Percentiles rank a stretch among this genome's conserved stretches.
phyloP scores from a whole-genome alignment of 2,329 filamentous ascomycete genomes.

The Tolypocladium endophyticum region DNA sequence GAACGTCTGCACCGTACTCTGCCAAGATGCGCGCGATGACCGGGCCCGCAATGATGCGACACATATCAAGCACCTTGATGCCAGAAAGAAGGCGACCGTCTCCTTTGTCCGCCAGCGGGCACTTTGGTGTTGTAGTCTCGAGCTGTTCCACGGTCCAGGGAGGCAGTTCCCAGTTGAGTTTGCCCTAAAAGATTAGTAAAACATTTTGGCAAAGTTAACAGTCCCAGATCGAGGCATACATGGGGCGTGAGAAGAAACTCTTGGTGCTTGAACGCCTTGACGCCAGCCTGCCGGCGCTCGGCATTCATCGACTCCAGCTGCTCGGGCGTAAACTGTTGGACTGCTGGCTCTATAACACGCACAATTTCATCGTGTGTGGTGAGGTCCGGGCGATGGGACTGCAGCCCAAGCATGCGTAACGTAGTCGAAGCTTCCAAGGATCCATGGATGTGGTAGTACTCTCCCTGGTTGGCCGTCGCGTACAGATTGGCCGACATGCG shows the following conservation, averaged over 20 bases:
- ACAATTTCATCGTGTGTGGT: conserved; percentile 50
- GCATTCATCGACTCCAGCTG: conserved; percentile 51
- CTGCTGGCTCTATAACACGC: conserved; percentile 46
- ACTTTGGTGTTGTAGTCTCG: conserved; percentile 37
- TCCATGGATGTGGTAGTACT: conserved; percentile 68
- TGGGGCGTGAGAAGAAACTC: conserved; percentile 45
- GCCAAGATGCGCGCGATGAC: conserved; percentile 59
- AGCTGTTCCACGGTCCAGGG: conserved; percentile 41
- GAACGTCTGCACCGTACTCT: conserved; percentile 65
- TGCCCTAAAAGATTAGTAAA: conserved; percentile 27
- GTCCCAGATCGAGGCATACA: conserved; percentile 11
- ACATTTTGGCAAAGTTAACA: not conserved
- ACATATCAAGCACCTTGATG: conserved; percentile 64
- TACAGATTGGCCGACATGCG: conserved; percentile 66
- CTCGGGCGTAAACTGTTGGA: conserved; percentile 39
- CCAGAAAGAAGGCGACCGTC: conserved; percentile 36
- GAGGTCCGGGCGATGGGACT: conserved; percentile 49
- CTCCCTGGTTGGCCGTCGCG: conserved; percentile 51
- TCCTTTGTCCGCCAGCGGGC: conserved; percentile 20
- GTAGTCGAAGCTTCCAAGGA: conserved; percentile 62
- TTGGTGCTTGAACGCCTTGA: conserved; percentile 46
- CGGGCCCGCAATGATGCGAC: conserved; percentile 67
- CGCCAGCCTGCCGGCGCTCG: conserved; percentile 46
- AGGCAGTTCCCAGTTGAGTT: conserved; percentile 25
- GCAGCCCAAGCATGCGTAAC: conserved; percentile 58